Conservation (phyloP, 2,329 filamentous ascomycete genomes). For the Colletotrichum echinochloae region DNA sequence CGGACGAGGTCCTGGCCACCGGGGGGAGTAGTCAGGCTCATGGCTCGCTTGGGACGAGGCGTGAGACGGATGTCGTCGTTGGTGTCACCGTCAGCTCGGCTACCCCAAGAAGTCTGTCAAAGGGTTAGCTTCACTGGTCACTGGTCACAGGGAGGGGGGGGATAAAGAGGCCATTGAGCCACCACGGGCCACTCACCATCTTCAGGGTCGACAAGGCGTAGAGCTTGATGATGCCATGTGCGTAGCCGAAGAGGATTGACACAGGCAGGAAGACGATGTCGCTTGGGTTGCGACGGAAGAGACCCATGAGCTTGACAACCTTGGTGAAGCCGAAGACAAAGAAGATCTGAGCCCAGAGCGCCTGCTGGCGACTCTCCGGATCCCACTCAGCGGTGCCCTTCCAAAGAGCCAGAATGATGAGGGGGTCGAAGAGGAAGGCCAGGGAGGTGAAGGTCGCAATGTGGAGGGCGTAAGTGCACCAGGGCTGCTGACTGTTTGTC, state of each 20-base stretch:
- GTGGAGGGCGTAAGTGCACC: conserved; percentile 94
- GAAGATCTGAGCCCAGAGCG: conserved; percentile 71
- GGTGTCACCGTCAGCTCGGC: conserved; percentile 88
- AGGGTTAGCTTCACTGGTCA: not conserved
- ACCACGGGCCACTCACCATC: conserved; percentile 71
- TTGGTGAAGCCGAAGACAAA: conserved; percentile 90
- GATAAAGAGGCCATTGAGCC: not conserved
- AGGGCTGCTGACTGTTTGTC: conserved; percentile 80
- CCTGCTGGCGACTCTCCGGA: conserved; percentile 61
- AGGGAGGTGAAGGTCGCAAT: conserved; percentile 92
- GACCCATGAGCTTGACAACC: conserved; percentile 88
- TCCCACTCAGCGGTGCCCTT: conserved; percentile 75
- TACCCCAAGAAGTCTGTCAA: conserved; percentile 91
- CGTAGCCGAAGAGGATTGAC: conserved; percentile 92
- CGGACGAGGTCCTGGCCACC: conserved; percentile 58
- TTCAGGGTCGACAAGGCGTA: conserved; percentile 86
- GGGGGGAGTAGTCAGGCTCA: conserved; percentile 58
- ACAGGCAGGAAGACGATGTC: conserved; percentile 84
- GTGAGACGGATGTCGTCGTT: conserved; percentile 80
- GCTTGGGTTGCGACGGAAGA: conserved; percentile 85
- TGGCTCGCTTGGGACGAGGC: conserved; percentile 56
- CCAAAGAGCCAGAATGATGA: conserved; percentile 77
- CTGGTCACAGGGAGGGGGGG: too few species aligned
- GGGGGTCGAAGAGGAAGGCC: conserved; percentile 81
- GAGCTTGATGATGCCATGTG: conserved; percentile 92